Evolutionary conservation across 2,329 filamentous ascomycete species (phyloP), one percentile per base, ranked within the genome.

Genomic region (Sporothrix dimorphospora): DNA sequence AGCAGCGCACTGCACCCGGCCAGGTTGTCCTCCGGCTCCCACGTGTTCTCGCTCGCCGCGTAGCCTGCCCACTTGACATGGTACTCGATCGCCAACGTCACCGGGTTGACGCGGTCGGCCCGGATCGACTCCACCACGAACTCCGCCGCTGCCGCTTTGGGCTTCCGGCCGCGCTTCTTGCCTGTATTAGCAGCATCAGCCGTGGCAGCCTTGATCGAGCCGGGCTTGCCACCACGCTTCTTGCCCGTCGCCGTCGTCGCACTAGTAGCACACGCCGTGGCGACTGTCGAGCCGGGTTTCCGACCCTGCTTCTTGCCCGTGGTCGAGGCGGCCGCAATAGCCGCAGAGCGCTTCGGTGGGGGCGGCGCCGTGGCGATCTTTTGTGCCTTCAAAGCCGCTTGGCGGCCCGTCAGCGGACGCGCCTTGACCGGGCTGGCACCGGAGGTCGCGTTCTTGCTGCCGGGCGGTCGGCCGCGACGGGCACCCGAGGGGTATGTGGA

Each of bases 51-150:
- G 21, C 79, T 78, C 0, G 75, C 73, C 0, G 80, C 68, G 70
- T 81, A 88, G 0, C 84, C 85, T 74, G 83, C 82, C 87, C 87
- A 89, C 77, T 88, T 87, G 70, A 89, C 82, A 3, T 80, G 73
- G 76, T 85, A 89, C 76, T 82, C 77, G 73, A 82, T 79, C 72
- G 81, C 77, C 73, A 79, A 79, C 0, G 81, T 82, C 5, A 78
- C 76, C 7, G 76, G 76, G 53, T 85, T 81, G 49, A 85, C 78
- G 4, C 76, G 78, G 0, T 80, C 80, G 21, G 81, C 81, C 12
- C 86, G 68, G 42, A 88, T 85, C 3, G 77, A 75, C 75, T 88
- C 86, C 0, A 88, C 84, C 69, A 84, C 82, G 77, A 81, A 88
- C 72, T 83, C 81, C 38, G 53, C 24, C 3, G 77, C 76, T 14